Base-by-base conservation (phyloP, 192 early-diverging fungal genomes). In the Spizellomyces sp. region DNA sequence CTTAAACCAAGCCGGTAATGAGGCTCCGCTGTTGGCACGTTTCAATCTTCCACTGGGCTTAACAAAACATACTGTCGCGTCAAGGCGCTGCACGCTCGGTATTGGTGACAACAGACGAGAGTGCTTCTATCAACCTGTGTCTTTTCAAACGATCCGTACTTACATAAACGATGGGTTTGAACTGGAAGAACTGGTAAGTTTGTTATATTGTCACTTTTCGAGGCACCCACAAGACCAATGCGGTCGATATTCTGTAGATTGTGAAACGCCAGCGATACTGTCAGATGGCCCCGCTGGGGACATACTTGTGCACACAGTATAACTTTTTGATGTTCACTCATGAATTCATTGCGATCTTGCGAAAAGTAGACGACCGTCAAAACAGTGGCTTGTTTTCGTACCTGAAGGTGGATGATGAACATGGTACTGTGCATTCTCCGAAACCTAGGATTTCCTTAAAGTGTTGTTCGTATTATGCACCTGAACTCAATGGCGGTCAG, bases 271-370 rank as follows among this genome's bases (percentile, higher is more conserved):
- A 95, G 77, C 78, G 95, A 9, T 94, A 95, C 67, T 94, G 91
- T 52, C 89, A 90, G 50, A 92, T 90, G 12, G 93, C 94, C 78
- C 93, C 92, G 0, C 74, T 95, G 47, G 95, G 95, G 0, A 93
- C 91, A 5, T 96, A 91, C 64, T 79, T 97, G 46, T 96, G 91
- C 74, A 91, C 90, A 10, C 89, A 91, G 71, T 95, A 90, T 70
- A 93, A 97, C 64, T 96, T 97, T 70, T 77, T 97, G 65, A 92
- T 93, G 80, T 95, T 97, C 67, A 94, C 93, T 9, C 95, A 97
- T 77, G 95, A 96, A 77, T 97, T 93, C 48, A 89, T 96, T 64
- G 91, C 90, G 6, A 90, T 93, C 0, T 80, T 96, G 54, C 50
- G 73, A 6, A 79, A 79, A 52, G 56, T 48, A 0, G 58, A 46